Base-by-base conservation (phyloP, 225 moss, liverwort and hornwort genomes). In the Sphagnum tenellum region DNA sequence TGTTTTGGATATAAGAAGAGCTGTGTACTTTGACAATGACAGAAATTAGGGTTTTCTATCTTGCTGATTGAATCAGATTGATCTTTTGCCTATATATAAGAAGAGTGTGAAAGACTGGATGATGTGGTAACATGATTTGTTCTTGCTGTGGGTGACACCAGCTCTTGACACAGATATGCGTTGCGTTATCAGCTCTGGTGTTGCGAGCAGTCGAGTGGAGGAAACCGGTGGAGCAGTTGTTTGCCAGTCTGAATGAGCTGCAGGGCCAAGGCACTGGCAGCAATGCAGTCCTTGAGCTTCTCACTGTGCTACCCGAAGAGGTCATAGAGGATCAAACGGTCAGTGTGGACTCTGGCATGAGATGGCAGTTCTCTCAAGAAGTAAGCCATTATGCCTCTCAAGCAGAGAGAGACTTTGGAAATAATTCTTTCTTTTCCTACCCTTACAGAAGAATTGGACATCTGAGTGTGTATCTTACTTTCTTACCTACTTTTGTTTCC, bases 111-210 rank as follows among this genome's bases (percentile, higher is more conserved):
- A 29, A 29, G 61, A 71, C 61, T 70, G 62, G 62, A 46, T 71
- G 67, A 48, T 78, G 51, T 73, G 72, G 64, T 80, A 69, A 63
- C 29, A 29, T 29, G 29, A 29, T 29, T 29, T 29, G 0, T 29
- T 5, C 12, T 60, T 45, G 7, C 45, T 60, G 59, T 60, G 12
- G 59, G 63, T 71, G 64, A 73, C 94, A 29, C 1, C 29, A 94
- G 94, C 82, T 94, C 67, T 80, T 94, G 83, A 94, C 91, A 46
- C 94, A 94, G 77, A 87, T 91, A 81, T 94, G 94, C 75, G 83
- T 94, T 73, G 94, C 91, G 58, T 76, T 94, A 69, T 94, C 94
- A 62, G 91, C 94, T 48, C 76, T 94, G 64, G 89, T 91, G 55
- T 74, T 94, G 67, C 91, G 91, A 60, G 85, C 94, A 70, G 73